Percentiles rank a stretch among this genome's conserved stretches.
These are phyloP conservation scores for Kazachstania kunashirensis DNA, from an alignment of 805 yeast genomes.

Conservation along the genomic window DNA sequence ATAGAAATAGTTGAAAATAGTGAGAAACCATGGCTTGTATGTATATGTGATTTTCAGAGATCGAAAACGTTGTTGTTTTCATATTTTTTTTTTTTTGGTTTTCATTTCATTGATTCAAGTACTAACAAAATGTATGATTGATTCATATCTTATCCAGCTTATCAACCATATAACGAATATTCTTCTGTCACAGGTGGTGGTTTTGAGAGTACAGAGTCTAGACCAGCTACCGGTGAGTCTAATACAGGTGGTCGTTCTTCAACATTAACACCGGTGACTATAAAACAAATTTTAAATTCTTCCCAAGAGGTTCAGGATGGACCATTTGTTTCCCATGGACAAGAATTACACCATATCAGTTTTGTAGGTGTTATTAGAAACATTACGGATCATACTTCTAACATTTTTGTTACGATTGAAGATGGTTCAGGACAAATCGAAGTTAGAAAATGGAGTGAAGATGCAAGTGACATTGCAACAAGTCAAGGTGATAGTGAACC, in stretches of 20 bases:
- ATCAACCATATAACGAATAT: slow-evolving; percentile 28
- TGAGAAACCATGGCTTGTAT: too few relatives aligned
- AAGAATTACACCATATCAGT: slow-evolving; percentile 53
- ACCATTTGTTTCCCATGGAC: slow-evolving; percentile 48
- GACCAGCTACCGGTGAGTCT: slow-evolving; percentile 17
- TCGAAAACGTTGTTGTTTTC: too few relatives aligned
- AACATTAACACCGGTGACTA: slow-evolving; percentile 56
- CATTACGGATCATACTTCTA: slow-evolving; percentile 48
- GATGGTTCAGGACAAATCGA: slow-evolving; percentile 69
- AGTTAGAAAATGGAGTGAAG: slow-evolving; percentile 55
- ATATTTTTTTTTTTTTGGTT: too few relatives aligned
- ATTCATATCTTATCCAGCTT: slow-evolving; percentile 12
- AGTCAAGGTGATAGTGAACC: slow-evolving; percentile 15
- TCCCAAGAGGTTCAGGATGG: slow-evolving; percentile 56
- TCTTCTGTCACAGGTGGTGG: slow-evolving; percentile 29
- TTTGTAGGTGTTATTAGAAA: slow-evolving; percentile 65
- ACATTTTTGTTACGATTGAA: slow-evolving; percentile 51
- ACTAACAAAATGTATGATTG: too few relatives aligned
- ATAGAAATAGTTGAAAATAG: too few relatives aligned
- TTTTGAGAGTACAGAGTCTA: slow-evolving; percentile 17
- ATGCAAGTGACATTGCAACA: slow-evolving; percentile 27
- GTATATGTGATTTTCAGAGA: too few relatives aligned
- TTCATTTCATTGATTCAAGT: too few relatives aligned
- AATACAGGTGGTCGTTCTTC: slow-evolving; percentile 13
- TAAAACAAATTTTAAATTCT: slow-evolving; percentile 59